Percentiles rank a stretch among this genome's conserved stretches.
phyloP scores from a whole-genome alignment of 495 filamentous ascomycete species.

The Cetradonia linearis region DNA sequence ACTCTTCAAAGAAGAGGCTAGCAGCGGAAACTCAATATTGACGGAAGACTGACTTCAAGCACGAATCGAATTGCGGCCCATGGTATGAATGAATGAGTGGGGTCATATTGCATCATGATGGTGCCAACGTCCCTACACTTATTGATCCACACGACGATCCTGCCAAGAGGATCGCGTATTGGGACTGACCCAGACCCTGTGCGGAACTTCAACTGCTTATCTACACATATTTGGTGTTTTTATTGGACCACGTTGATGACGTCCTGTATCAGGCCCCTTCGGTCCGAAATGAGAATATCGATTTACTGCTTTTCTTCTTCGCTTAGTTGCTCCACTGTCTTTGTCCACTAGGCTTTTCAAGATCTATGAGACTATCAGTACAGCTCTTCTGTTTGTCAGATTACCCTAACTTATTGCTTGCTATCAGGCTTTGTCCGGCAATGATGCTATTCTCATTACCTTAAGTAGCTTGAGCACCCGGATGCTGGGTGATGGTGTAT shows the following conservation, averaged over 20 bases:
- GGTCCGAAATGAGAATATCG: neutral
- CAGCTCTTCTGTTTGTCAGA: neutral
- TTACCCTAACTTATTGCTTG: neutral
- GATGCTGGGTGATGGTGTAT: neutral
- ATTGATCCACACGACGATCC: conserved; percentile 19
- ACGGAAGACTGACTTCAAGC: conserved; percentile 10
- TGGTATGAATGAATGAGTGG: conserved; percentile 22
- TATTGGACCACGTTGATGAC: neutral
- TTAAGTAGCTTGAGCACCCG: neutral
- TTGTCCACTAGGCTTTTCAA: neutral
- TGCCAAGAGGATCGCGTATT: conserved; percentile 16
- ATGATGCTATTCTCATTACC: neutral
- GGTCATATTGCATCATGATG: conserved; percentile 20
- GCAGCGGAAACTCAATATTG: neutral
- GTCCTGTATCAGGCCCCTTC: neutral
- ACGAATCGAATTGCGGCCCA: conserved; percentile 25
- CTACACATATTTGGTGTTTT: neutral
- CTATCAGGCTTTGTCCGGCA: neutral
- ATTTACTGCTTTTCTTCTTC: neutral
- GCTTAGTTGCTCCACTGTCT: neutral
- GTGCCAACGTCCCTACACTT: conserved; percentile 22
- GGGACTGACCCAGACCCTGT: neutral
- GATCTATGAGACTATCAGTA: neutral
- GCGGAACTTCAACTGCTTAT: neutral
- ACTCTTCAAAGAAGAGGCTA: neutral